Conservation (phyloP, 2,329 filamentous ascomycete genomes). For the Aureobasidium sp. region DNA sequence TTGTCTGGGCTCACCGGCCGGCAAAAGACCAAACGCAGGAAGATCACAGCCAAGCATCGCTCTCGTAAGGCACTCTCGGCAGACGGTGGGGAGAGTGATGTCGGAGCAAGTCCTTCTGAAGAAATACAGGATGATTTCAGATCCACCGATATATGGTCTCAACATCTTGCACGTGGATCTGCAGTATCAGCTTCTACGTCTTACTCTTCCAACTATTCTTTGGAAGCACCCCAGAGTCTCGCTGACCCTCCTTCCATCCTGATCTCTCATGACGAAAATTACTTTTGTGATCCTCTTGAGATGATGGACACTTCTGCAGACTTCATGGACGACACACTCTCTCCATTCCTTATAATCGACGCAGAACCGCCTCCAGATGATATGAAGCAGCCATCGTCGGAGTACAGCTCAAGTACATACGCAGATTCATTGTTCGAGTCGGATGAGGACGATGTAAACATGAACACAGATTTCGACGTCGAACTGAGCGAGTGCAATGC, state of each 20-base stretch:
- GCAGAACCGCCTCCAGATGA: background rate
- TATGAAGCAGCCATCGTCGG: background rate
- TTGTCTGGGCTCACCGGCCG: background rate
- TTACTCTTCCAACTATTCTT: background rate
- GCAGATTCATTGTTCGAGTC: conserved; percentile 9
- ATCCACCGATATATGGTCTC: background rate
- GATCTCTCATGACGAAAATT: background rate
- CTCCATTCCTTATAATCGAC: background rate
- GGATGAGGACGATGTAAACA: background rate
- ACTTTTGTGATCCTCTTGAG: background rate
- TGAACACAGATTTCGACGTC: background rate
- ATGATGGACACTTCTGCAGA: conserved; percentile 4
- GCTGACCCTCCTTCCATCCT: background rate
- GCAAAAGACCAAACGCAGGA: background rate
- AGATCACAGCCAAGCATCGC: background rate
- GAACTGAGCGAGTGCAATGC: background rate
- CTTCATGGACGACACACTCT: background rate
- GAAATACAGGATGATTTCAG: background rate
- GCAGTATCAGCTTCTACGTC: background rate
- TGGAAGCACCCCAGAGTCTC: background rate
- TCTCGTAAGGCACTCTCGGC: background rate
- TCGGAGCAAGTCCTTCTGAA: background rate
- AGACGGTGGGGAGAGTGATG: background rate
- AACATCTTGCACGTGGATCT: background rate
- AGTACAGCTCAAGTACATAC: background rate